Conservation (phyloP, 305 asterid species). For the Fraxinus greggii region DNA sequence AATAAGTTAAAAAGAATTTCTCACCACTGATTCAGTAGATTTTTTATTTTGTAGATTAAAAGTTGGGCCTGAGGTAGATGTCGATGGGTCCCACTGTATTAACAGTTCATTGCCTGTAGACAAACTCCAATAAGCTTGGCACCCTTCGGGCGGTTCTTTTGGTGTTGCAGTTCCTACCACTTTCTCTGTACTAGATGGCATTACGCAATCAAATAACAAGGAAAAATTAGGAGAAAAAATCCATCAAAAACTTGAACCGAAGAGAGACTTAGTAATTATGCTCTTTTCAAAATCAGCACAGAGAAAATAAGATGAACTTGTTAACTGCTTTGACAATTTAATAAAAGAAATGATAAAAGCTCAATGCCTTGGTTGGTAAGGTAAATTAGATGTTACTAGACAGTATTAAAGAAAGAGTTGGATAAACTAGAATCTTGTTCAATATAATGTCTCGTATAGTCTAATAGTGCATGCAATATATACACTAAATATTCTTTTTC, state of each 20-base stretch:
- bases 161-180: slow-evolving; percentile 87
- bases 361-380: neutral
- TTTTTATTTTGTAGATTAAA: slow-evolving; percentile 40
- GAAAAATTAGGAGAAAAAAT: slow-evolving; percentile 25
- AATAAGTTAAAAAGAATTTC: neutral
- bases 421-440: neutral
- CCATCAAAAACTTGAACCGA: slow-evolving; percentile 1
- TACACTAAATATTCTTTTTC: neutral
- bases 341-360: neutral
- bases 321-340: neutral
- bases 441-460: neutral
- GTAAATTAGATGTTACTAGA: neutral
- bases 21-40: slow-evolving; percentile 50
- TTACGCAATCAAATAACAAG: slow-evolving; percentile 25
- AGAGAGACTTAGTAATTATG: neutral
- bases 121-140: slow-evolving; percentile 77
- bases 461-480: neutral
- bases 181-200: slow-evolving; percentile 80
- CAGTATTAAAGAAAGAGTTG: neutral
- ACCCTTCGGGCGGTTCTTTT: slow-evolving; percentile 64
- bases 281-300: neutral
- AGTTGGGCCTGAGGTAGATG: slow-evolving; percentile 37
- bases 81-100: slow-evolving; percentile 45
- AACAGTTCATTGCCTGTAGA: slow-evolving; percentile 61
- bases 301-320: neutral